Base-by-base conservation (phyloP, 768 basidiomycete species). In the Tylopilus cervinicoccineus region DNA sequence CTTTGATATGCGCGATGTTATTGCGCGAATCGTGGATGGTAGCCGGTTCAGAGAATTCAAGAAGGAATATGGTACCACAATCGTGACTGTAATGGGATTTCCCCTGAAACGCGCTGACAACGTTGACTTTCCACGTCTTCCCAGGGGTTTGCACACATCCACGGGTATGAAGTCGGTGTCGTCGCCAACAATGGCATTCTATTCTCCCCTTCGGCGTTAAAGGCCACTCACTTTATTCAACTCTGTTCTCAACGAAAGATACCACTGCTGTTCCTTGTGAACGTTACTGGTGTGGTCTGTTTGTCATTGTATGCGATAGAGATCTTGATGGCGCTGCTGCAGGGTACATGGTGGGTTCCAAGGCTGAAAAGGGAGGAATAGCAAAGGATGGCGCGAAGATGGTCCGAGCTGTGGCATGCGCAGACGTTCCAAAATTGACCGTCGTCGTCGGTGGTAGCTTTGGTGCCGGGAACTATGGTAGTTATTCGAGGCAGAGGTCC, bases 311-410 rank as follows among this genome's bases (percentile, higher is more conserved):
- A 22, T 26, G 5, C 12, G 4, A 7, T 10, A 32, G 14, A 8
- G 48, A 29, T 31, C 32, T 39, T 60, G 43, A 63, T 6, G 29
- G n/a, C n/a, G n/a, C 14, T 32, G 36, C 22, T 20, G 36, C 73
- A 85, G 76, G 89, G 12, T 97, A 96, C 60, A 97, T 96, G 93
- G 93, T 97, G 4, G 93, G 93, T 6, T 93, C 89, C 5, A 94
- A 93, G 55, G 94, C 94, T 17, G 93, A 97, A 70, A 80, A 79
- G 57, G 93, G 91, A 3, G 93, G 93, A 0, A 97, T 97, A 55
- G 93, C 93, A 5, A 94, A 94, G 69, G 92, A 96, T 61, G 81
- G 81, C 32, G 93, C 93, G 7, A 96, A 96, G 76, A 94, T 97
- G 90, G 93, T 97, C 58, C 84, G 93, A 37, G 91, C 92, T 6